Evolutionary conservation across 352 stramenopile species (phyloP), one percentile per base, ranked within the genome.

Genomic region (Phytophthora litchii): DNA sequence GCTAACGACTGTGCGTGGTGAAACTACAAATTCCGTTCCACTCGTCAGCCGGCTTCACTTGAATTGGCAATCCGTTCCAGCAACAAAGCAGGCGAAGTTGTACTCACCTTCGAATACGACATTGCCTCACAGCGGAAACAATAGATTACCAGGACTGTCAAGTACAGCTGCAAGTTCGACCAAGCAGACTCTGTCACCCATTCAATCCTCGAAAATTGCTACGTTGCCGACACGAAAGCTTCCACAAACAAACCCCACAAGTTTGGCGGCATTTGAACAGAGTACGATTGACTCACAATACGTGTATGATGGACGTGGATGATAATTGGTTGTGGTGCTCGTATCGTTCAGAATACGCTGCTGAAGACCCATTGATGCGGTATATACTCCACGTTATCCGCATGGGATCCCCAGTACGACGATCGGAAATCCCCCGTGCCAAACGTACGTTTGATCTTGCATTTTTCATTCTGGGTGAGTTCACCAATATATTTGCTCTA

Each of bases 301-400:
- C n/a, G 8, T 12, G 1, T 36, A n/a, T 4, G 20, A 45, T 12
- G 0, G 11, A 29, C 1, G 7, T 11, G 29, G 23, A 17, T 37
- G 25, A 7, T 48, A 1, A 48, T 38, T 23, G 10, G 38, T 44
- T 32, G 1, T 60, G 10, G 12, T 54, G 32, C 34, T 37, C 1
- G 0, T 34, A 50, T 48, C 38, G 7, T 49, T 21, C 19, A 89
- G 79, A 86, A 53, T 87, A 87, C 31, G 72, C 53, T 8, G 62
- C 50, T 5, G 38, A 78, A 42, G 74, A 89, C 31, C 49, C 54
- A 13, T 45, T 89, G 27, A 67, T 86, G 36, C 66, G 47, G 1
- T 89, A 83, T 50, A 49, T 74, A 14, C 55, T 89, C 1, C 40
- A 78, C 3, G 70, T 89, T 13, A 67, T 84, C 11, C 66, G 51